Evolutionary conservation across 305 asterid species (phyloP).

Genomic region (Solanum hybrid): DNA sequence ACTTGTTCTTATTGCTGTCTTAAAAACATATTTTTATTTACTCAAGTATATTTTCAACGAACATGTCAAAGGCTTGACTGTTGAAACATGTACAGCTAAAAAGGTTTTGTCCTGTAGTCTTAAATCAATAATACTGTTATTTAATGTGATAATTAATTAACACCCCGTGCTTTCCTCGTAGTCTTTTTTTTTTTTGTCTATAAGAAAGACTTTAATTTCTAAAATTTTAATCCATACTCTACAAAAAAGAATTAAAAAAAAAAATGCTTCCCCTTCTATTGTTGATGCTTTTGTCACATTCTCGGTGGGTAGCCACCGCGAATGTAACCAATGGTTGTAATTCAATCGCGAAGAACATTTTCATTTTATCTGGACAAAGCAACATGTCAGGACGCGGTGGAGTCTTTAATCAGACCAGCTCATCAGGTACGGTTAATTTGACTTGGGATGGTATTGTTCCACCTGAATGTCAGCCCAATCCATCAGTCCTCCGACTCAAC

Average conservation of each 20-base stretch:
- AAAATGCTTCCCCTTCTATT: background rate
- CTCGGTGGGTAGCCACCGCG: background rate
- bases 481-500: background rate
- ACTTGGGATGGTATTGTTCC: conserved; percentile 3
- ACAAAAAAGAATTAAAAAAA: background rate
- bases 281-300: background rate
- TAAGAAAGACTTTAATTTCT: background rate
- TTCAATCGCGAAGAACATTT: background rate
- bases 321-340: background rate
- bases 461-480: background rate
- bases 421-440: background rate
- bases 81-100: background rate
- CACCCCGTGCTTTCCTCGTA: background rate
- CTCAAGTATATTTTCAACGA: background rate
- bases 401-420: background rate
- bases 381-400: conserved; percentile 12
- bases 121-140: background rate
- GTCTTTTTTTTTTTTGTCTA: background rate
- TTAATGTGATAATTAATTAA: background rate
- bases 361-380: conserved; percentile 9
- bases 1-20: no score
- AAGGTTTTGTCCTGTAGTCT: background rate
- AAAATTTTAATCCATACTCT: background rate
- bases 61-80: background rate
- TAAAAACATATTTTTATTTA: background rate